Base-by-base conservation (phyloP, 176 grass and related monocot species). In the Carex cristatella region DNA sequence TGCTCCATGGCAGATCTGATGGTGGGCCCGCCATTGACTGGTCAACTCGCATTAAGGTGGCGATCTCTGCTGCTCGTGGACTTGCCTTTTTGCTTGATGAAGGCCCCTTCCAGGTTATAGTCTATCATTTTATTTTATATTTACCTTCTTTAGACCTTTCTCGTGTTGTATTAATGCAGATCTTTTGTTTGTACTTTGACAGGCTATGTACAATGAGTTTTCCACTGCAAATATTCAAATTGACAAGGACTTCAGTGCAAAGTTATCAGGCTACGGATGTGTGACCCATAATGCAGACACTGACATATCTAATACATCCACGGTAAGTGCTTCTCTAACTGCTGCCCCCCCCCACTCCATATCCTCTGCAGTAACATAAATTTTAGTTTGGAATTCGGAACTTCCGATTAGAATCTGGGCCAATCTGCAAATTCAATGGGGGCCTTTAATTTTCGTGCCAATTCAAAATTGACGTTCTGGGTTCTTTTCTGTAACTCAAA, bases 141-240 rank as follows among this genome's bases (percentile, higher is more conserved):
- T 79, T n/a, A n/a, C 15, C 55, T 75, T 62, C 58, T 76, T 78
- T 67, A 6, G 3, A 57, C 30, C 35, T 16, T 30, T 79, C 46
- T 11, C 16, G 23, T 7, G 46, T 67, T 64, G 11, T 87, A 79
- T 65, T 69, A 54, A 48, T 48, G 69, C 37, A 11, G 67, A 79
- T 9, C 33, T 67, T 35, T 82, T 15, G 83, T 81, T 70, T 85
- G 16, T 76, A 51, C 54, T 80, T 71, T 81, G 69, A 46, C 86
- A 98, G 95, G 96, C 96, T 23, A 99, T 99, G 96, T 99, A 95
- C 82, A 87, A 88, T 48, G 93, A 94, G 11, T 99, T 99, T 78
- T 95, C 93, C 30, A 89, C 91, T 81, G 90, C 88, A 33, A 95
- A 91, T 84, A 94, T 99, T 66, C 96, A 99, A 91, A 86, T 99